Base-by-base conservation (phyloP, 768 basidiomycete species). In the Phlegmacium glaucopus region DNA sequence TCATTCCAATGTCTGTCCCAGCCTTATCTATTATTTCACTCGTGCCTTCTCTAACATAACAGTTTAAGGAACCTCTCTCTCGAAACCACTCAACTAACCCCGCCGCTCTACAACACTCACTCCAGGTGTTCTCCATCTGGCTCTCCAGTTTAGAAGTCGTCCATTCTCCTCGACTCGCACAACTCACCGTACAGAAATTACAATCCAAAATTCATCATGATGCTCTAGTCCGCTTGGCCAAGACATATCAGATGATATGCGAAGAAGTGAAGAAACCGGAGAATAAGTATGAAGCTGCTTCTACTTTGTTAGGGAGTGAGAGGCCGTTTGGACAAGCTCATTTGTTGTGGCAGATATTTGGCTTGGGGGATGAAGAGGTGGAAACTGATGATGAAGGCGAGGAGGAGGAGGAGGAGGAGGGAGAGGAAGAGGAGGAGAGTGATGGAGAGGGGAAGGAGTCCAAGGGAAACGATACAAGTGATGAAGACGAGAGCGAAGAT, bases 281-380 rank as follows among this genome's bases (percentile, higher is more conserved):
- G 63, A 91, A 91, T 53, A 77, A 75, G 63, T 99, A 97, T 59
- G 94, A 97, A 68, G 94, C 94, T n/a, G 89, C 83, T 12, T 77
- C 83, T 49, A 94, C 93, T 16, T 62, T 95, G 48, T 66, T 95
- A 32, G 87, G 92, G 11, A 82, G 85, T 51, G 85, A 89, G 68
- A 66, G 90, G 63, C 90, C 90, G 15, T 92, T 91, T 68, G 90
- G 90, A 43, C 85, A 87, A 61, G 76, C 83, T 25, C 77, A 78
- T 58, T 64, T 87, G 55, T 62, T 92, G 53, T 79, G 79, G 73
- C 87, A 90, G 66, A 85, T 92, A 30, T 84, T 87, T 60, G 90
- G 90, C 26, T 64, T 90, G 15, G 76, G 84, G 53, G 79, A 78
- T 28, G 67, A 68, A 17, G 57, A 61, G 4, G 44, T 49, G 9